Evolutionary conservation across 2,329 filamentous ascomycete genomes (phyloP).

Genomic region (Xylariaceae sp.): DNA sequence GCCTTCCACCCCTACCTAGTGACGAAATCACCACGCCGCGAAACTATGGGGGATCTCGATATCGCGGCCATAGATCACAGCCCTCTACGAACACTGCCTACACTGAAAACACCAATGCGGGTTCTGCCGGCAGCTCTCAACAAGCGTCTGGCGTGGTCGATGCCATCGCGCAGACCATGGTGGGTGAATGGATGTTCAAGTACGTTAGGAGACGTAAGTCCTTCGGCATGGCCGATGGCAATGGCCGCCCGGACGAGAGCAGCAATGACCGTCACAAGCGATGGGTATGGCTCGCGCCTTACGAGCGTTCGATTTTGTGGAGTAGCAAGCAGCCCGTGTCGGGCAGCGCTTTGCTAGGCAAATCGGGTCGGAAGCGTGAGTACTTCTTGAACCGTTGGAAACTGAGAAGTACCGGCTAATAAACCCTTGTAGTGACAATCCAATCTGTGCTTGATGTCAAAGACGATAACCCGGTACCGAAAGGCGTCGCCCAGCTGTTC

Average conservation of each 20-base stretch:
- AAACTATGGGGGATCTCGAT: constrained; percentile 45
- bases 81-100: constrained; percentile 61
- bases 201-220: constrained; percentile 87
- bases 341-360: constrained; percentile 86
- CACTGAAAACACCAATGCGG: constrained; percentile 48
- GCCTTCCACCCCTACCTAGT: constrained; percentile 70
- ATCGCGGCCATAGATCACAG: constrained; percentile 56
- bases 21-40: constrained; percentile 71
- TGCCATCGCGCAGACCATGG: constrained; percentile 97
- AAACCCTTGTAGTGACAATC: constrained; percentile 69
- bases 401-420: constrained; percentile 35
- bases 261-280: constrained; percentile 85
- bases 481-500: constrained; percentile 68
- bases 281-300: constrained; percentile 98
- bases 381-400: constrained; percentile 35
- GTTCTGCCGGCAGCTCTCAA: constrained; percentile 59
- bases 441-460: constrained; percentile 97
- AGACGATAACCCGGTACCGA: constrained; percentile 85
- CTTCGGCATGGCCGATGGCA: constrained; percentile 76
- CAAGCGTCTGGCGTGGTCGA: constrained; percentile 85
- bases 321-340: constrained; percentile 95
- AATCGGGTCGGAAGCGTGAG: constrained; percentile 92
- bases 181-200: constrained; percentile 96
- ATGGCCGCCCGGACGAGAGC: constrained; percentile 67
- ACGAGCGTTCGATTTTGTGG: constrained; percentile 96